phyloP scores from a whole-genome alignment of 225 moss, liverwort and hornwort species.

The Polytrichum commune region DNA sequence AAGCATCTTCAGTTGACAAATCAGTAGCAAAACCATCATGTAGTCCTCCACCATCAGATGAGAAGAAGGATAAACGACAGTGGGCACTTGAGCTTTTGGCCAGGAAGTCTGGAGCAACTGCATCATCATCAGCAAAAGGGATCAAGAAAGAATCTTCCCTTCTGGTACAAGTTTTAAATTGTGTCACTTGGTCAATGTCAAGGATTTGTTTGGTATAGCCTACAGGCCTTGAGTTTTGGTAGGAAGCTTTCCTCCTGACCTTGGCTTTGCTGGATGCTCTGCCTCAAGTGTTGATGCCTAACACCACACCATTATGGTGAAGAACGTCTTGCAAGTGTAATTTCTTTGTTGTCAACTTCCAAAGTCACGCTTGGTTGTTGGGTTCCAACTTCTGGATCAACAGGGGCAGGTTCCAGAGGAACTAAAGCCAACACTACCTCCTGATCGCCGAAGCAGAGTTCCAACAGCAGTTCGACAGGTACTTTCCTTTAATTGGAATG shows the following conservation, averaged over 20 bases:
- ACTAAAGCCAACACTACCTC: conserved; percentile 69
- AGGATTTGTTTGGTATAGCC: no score
- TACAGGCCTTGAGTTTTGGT: no score
- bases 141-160: conserved; percentile 56
- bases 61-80: conserved; percentile 90
- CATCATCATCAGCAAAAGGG: conserved; percentile 44
- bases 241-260: no score
- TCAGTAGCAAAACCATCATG: conserved; percentile 5
- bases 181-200: no score
- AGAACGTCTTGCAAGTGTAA: neutral
- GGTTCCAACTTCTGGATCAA: neutral
- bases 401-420: conserved; percentile 77
- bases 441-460: conserved; percentile 80
- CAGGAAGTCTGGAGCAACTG: conserved; percentile 74
- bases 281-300: no score
- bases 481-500: neutral
- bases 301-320: no score
- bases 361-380: conserved; percentile 17
- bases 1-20: conserved; percentile 24
- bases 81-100: conserved; percentile 97
- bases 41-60: conserved; percentile 21
- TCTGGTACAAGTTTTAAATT: conserved; percentile 43
- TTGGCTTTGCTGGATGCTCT: no score
- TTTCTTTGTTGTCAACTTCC: neutral
- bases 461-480: conserved; percentile 96